Evolutionary conservation across 805 yeast genomes (phyloP).

Genomic region (Saccharomycopsis javanensis): DNA sequence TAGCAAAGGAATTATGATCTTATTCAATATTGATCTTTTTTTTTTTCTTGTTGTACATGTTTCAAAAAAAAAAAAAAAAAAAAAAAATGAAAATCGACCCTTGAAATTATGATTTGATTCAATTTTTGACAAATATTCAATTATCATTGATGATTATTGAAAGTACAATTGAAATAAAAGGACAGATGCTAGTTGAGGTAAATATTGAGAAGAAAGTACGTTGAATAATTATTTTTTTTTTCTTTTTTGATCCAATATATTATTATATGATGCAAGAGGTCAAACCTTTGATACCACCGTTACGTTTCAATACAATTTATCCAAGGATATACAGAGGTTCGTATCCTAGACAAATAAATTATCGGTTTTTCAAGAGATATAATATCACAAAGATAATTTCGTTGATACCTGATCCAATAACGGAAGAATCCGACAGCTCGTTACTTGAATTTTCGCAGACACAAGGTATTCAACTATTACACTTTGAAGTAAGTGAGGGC

Average conservation of each 20-base stretch:
- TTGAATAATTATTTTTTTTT: no score
- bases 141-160: no score
- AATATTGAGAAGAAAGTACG: no score
- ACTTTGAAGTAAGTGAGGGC: slow-evolving; percentile 52
- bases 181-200: no score
- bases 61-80: background rate
- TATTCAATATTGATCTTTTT: background rate
- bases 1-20: background rate
- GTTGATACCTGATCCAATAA: slow-evolving; percentile 68
- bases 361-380: slow-evolving; percentile 55
- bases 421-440: slow-evolving; percentile 39
- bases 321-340: slow-evolving; percentile 73
- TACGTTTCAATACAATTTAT: slow-evolving; percentile 64
- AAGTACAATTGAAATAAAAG: no score
- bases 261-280: background rate
- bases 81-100: background rate
- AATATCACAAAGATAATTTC: slow-evolving; percentile 65
- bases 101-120: background rate
- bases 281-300: slow-evolving; percentile 52
- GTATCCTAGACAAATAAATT: slow-evolving; percentile 70
- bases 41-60: background rate
- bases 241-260: background rate
- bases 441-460: slow-evolving; percentile 42
- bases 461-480: slow-evolving; percentile 52
- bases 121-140: no score